Evolutionary conservation across 2,329 filamentous ascomycete genomes (phyloP), one percentile per base, ranked within the genome.

Genomic region (Mariannaea sp.): DNA sequence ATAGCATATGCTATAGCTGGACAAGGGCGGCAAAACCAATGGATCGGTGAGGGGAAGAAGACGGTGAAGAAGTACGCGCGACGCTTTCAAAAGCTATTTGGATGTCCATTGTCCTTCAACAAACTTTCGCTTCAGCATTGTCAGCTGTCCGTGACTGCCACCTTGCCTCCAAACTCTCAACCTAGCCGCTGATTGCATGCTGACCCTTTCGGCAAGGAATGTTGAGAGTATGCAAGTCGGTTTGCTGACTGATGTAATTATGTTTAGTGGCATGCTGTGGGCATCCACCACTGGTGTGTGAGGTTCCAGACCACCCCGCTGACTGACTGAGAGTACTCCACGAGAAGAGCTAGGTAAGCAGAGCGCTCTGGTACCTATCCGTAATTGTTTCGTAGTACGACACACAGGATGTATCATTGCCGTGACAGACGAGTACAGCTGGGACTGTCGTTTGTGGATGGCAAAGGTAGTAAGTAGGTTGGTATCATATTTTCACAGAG

Each of bases 241-340:
- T 10, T 32, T 45, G 51, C 51, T 54, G 51, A 45, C 51, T 54
- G 51, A 54, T 49, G 51, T 39, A n/a, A n/a, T n/a, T n/a, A 26
- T 14, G 29, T 44, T 39, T 26, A 39, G 51, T 40, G 46, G 20
- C 33, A 54, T 49, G 40, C 51, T 54, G 51, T 45, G 33, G 45
- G 44, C 51, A 54, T 48, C 51, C 51, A 45, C 33, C 45, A 48
- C 40, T 27, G 45, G 51, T 40, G 40, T 45, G 27, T 35, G 36
- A 38, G 17, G 39, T 45, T 43, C 39, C 39, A 26, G 41, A 5
- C 8, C 26, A 24, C 44, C 35, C 51, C 51, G 49, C 51, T 16
- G n/a, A 30, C 17, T 19, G 24, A 22, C n/a, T n/a, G n/a, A n/a
- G n/a, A n/a, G n/a, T n/a, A n/a, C 46, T 36, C 46, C 46, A 42